Percentiles rank a stretch among this genome's conserved stretches.
phyloP scores from a whole-genome alignment of 2,329 filamentous ascomycete genomes.

The Pseudogymnoascus sp. region DNA sequence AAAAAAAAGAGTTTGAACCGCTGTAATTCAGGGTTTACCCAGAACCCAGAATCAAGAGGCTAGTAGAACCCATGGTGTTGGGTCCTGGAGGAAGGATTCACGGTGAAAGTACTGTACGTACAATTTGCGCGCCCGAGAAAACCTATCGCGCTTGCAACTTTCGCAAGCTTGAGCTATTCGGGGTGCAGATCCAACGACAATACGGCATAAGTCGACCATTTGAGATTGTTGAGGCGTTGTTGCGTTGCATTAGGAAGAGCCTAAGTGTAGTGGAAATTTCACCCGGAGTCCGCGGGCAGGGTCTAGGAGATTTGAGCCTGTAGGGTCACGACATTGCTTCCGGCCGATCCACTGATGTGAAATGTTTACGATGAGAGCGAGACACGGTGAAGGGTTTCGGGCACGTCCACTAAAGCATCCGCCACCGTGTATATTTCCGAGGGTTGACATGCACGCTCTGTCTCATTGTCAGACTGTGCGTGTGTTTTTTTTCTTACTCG shows the following conservation, averaged over 20 bases:
- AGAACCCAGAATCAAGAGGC: not conserved
- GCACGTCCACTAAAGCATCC: not conserved
- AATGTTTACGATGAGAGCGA: conserved; percentile 5
- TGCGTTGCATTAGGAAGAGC: conserved; percentile 9
- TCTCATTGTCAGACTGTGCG: not conserved
- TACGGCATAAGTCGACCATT: conserved; percentile 1
- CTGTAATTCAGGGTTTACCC: conserved; percentile 6
- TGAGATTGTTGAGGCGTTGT: conserved; percentile 6
- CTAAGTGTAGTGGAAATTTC: conserved; percentile 4
- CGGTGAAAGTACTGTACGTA: not conserved
- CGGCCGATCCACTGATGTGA: not conserved
- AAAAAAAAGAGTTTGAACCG: not conserved
- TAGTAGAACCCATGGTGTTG: conserved; percentile 3
- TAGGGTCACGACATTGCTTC: conserved; percentile 5
- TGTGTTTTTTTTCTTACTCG: not conserved
- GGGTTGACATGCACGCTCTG: not conserved
- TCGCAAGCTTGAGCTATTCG: not conserved
- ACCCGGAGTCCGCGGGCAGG: conserved; percentile 1
- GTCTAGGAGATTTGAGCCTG: conserved; percentile 1
- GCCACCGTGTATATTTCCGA: conserved; percentile 2
- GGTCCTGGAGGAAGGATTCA: not conserved
- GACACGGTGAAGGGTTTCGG: conserved; percentile 1
- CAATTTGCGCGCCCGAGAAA: not conserved
- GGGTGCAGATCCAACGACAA: conserved; percentile 2
- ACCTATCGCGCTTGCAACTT: not conserved